Evolutionary conservation across 225 moss, liverwort and hornwort genomes (phyloP).

Genomic region (Bryoerythrophyllum caledonicum): DNA sequence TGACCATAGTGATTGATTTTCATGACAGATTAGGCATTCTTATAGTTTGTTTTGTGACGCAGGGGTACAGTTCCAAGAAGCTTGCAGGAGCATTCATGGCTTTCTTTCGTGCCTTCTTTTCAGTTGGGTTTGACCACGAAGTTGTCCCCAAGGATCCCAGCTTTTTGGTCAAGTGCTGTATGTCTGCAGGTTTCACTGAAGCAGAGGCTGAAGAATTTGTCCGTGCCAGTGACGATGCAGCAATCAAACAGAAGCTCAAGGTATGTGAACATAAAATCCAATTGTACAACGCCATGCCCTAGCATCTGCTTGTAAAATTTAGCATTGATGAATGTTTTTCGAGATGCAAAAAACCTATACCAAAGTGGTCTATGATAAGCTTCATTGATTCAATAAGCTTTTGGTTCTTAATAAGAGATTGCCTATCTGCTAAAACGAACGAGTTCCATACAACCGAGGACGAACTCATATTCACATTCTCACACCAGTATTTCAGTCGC

Average conservation of each 20-base stretch:
- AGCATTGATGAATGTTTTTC: slow-evolving; percentile 1
- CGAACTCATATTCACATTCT: background rate
- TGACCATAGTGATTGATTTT: background rate
- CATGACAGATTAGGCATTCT: slow-evolving; percentile 1
- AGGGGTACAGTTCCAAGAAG: slow-evolving; percentile 71
- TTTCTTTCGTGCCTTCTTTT: slow-evolving; percentile 52
- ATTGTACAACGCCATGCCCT: background rate
- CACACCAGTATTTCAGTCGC: background rate
- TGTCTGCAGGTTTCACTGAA: slow-evolving; percentile 47
- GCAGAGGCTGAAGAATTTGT: slow-evolving; percentile 41
- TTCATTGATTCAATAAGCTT: background rate
- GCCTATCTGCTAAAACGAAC: slow-evolving; percentile 4
- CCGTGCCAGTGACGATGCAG: slow-evolving; percentile 26
- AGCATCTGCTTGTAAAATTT: background rate
- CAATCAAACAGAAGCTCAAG: slow-evolving; percentile 53
- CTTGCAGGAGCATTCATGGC: slow-evolving; percentile 50
- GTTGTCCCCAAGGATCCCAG: slow-evolving; percentile 33
- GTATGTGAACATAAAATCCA: slow-evolving; percentile 17
- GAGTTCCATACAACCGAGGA: background rate
- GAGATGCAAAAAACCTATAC: background rate
- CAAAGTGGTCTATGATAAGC: background rate
- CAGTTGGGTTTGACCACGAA: slow-evolving; percentile 31
- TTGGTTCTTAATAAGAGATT: background rate
- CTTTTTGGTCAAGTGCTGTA: slow-evolving; percentile 46
- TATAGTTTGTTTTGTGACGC: slow-evolving; percentile 9